A percentile compares a stretch with the other conserved stretches of the same genome.
These are phyloP conservation scores for Entomophthora muscae DNA, from an alignment of 371 early-diverging fungal species.

Conservation along the genomic window DNA sequence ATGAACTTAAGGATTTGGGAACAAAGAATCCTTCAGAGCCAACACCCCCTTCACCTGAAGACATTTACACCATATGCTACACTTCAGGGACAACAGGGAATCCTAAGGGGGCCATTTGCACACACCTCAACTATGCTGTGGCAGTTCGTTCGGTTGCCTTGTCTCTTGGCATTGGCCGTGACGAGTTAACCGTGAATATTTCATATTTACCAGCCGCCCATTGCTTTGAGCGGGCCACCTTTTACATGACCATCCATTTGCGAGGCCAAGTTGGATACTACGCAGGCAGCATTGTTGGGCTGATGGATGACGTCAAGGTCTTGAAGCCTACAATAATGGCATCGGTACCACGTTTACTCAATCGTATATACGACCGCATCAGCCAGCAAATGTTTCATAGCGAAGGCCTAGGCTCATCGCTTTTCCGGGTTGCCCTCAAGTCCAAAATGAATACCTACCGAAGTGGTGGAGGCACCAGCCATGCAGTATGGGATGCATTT, in stretches of 20 bases:
- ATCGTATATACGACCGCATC: slow-evolving; percentile 71
- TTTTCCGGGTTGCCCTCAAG: slow-evolving; percentile 45
- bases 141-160: slow-evolving; percentile 15
- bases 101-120: slow-evolving; percentile 47
- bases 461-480: slow-evolving; percentile 34
- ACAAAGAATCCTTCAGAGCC: slow-evolving; percentile 16
- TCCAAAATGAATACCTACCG: slow-evolving; percentile 36
- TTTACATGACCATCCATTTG: slow-evolving; percentile 21
- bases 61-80: slow-evolving; percentile 85
- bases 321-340: slow-evolving; percentile 71
- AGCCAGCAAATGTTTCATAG: slow-evolving; percentile 40
- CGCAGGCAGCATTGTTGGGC: slow-evolving; percentile 52
- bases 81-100: slow-evolving; percentile 80
- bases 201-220: slow-evolving; percentile 33
- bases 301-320: slow-evolving; percentile 67
- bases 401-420: slow-evolving; percentile 28
- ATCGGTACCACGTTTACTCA: slow-evolving; percentile 80
- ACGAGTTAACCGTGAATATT: neutral
- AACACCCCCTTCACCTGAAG: slow-evolving; percentile 24
- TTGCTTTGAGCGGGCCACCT: slow-evolving; percentile 58
- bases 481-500: slow-evolving; percentile 78
- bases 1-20: slow-evolving; percentile 38
- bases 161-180: neutral
- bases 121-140: slow-evolving; percentile 28
- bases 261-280: slow-evolving; percentile 62